Percentiles rank a stretch among this genome's conserved stretches.
Evolutionary conservation across 352 stramenopile genomes (phyloP).

Genomic region (Globisporangium canariense): DNA sequence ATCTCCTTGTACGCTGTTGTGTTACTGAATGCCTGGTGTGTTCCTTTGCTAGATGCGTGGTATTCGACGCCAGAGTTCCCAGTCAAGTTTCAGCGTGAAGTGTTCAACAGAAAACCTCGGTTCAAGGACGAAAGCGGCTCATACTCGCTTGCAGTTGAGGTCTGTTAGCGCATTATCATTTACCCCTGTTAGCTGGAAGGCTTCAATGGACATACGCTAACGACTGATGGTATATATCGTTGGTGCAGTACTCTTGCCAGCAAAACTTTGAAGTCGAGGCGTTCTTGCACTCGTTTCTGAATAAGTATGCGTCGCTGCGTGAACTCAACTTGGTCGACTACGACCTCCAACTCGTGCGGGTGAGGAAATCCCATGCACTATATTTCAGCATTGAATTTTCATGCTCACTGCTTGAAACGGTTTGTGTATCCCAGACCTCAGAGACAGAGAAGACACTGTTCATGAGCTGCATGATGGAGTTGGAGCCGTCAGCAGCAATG

Average conservation of each 20-base stretch:
- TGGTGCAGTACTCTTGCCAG: slow-evolving; percentile 35
- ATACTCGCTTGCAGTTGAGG: slow-evolving; percentile 15
- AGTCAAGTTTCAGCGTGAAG: slow-evolving; percentile 25
- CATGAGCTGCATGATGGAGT: slow-evolving; percentile 43
- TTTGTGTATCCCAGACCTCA: slow-evolving; percentile 19
- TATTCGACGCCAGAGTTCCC: slow-evolving; percentile 42
- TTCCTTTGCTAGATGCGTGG: slow-evolving; percentile 26
- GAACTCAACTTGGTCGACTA: slow-evolving; percentile 57
- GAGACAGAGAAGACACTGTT: slow-evolving; percentile 35
- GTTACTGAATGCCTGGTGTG: not conserved
- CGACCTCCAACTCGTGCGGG: slow-evolving; percentile 47
- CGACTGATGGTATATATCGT: not conserved
- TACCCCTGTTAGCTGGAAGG: not conserved
- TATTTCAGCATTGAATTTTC: not conserved
- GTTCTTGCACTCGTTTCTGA: slow-evolving; percentile 49
- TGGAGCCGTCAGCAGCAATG: slow-evolving; percentile 18
- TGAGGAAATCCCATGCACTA: slow-evolving; percentile 13
- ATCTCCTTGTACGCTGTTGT: not conserved
- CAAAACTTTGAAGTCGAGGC: slow-evolving; percentile 55
- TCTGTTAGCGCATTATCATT: slow-evolving; percentile 6
- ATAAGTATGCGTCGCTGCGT: slow-evolving; percentile 35
- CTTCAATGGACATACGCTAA: not conserved
- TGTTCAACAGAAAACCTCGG: not conserved
- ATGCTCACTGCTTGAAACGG: not conserved
- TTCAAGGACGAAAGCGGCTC: not conserved